Evolutionary conservation across 306 rosid genomes (phyloP), one percentile per base, ranked within the genome.

Genomic region (peach (Prunus persica)): DNA sequence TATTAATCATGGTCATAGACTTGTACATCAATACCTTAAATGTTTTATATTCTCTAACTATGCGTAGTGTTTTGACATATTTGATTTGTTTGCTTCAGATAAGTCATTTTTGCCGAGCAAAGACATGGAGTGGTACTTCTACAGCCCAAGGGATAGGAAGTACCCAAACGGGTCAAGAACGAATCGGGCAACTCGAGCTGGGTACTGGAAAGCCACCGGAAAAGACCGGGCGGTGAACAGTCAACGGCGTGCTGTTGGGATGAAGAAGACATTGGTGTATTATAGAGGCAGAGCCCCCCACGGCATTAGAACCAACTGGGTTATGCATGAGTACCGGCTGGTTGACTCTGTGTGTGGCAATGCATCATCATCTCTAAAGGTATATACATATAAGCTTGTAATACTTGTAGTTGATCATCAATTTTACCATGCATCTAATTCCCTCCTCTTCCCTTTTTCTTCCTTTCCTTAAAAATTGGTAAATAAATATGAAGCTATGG

Each of bases 141-240:
- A 91, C 27, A 91, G 98, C 60, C 98, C 95, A 54, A 88, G 97
- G 62, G 96, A 94, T 49, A 82, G 96, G 24, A 94, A 94, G 85
- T 94, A 94, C 67, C 98, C 98, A n/a, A 94, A 94, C 34, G 98
- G 98, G n/a, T 94, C 98, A 24, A 91, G 98, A 73, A 94, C 97
- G 4, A 94, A 94, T 74, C 55, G 98, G 25, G 98, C 98, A 8
- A 94, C 98, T 6, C 71, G 84, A 73, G 97, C 88, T 3, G 98
- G 98, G 52, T 94, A 94, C 65, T 94, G 98, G 98, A 94, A 94
- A 78, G 98, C 98, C 5, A 94, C 98, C 0, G 98, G 98, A 10
- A 94, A 94, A 74, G 98, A 94, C 75, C 76, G 98, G 66, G 34
- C 88, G 2, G 98, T 94, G 25, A 87, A 87, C 19, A 89, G 97